Evolutionary conservation across 1,284 basidiomycete species (phyloP), one percentile per base, ranked within the genome.

Genomic region (Rhizoctonia solani): DNA sequence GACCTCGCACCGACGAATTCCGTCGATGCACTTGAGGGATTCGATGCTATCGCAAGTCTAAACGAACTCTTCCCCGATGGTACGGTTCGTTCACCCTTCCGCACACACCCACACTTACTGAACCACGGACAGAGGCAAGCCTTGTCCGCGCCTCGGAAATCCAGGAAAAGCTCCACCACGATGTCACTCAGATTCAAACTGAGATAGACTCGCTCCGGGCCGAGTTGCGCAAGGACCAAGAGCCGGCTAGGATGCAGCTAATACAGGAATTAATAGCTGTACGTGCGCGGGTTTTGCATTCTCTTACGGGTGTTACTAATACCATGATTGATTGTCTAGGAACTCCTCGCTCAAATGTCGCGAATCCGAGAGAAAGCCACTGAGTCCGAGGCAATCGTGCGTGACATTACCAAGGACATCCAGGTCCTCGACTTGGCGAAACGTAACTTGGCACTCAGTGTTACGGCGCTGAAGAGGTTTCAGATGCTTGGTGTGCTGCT

Each of bases 321-420:
- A 4, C 56, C 34, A 23, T 13, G n/a, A n/a, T 16, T 34, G 55
- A 53, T 66, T 25, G 39, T 44, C n/a, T 67, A 96, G 94, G 93
- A 95, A 74, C 83, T 98, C 9, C 84, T 98, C 66, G 86, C 89
- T 30, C 94, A 98, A 79, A 95, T 98, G 85, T 93, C 90, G 25
- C 87, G 89, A 61, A 98, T 98, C 72, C 85, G 93, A 39, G 94
- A 97, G 77, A 96, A 98, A 77, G 93, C 95, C 0, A 91, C 92
- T 0, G 95, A 98, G 76, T 95, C 93, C 11, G 96, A 99, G 76
- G 93, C 92, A 1, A 93, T 98, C 53, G 97, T 99, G 37, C 85
- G 91, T 68, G 88, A 93, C 70, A 97, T 99, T 73, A 99, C 97
- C 4, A 89, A 93, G 72, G 97, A 99, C 76, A 98, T 99, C 66